Base-by-base conservation (phyloP, 2,329 filamentous ascomycete species). In the Fusarium bulbicola region DNA sequence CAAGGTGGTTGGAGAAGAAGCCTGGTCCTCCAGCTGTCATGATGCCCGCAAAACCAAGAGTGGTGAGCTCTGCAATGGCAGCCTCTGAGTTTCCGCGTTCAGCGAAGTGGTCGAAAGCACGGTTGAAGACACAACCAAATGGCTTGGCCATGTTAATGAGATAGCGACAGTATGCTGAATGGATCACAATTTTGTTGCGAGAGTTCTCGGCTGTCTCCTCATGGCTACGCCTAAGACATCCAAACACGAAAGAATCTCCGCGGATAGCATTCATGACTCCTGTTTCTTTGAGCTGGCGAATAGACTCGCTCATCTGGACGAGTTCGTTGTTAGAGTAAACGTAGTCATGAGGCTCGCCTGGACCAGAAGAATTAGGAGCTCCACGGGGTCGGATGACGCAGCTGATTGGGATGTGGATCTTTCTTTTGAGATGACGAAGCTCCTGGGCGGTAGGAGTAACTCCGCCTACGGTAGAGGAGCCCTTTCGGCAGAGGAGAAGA, bases 221-320 rank as follows among this genome's bases (percentile, higher is more conserved):
- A 6, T 43, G 40, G 26, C 59, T 49, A 28, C 67, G 58, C 39
- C 59, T 66, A 18, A 90, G 69, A 5, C 87, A 79, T 9, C 88
- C 88, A 71, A 90, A 88, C 13, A 90, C 88, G 72, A 90, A 90
- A 3, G 87, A 87, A 69, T 90, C 88, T 8, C 86, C 87, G 20
- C 81, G 80, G 4, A 74, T 70, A 1, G 79, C 70, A 32, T 81
- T 74, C 59, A 90, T 75, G 7, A 83, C 64, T 1, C 82, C 81
- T 1, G 81, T 76, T 2, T 73, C 72, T 53, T 81, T 82, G 75
- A 89, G 84, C 0, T 50, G 68, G 0, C 21, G 52, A 15, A 90
- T 84, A 13, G 79, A 73, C 5, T 70, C 60, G 45, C 73, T 73
- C 88, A 90, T 90, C 10, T 66, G 36, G 15, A 76, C 72, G 10